A percentile compares a stretch with the other conserved stretches of the same genome.
phyloP scores from a whole-genome alignment of 2,329 filamentous ascomycete genomes.

The Didymella pomorum region DNA sequence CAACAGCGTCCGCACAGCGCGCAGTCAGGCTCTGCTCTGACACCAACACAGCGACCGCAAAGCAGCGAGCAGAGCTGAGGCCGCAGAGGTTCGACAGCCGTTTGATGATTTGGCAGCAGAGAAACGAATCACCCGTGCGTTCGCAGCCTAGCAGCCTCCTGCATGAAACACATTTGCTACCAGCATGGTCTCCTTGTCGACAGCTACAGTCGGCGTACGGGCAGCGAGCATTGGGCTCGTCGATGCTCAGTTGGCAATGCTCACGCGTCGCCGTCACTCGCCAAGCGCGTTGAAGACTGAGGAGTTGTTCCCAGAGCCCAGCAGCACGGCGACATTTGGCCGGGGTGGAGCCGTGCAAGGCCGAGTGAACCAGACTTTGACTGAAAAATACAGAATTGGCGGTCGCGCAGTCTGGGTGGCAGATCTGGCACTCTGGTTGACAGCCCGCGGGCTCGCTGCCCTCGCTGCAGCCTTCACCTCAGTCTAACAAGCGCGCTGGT shows the following conservation, averaged over 20 bases:
- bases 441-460: constrained; percentile 14
- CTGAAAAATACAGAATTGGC: constrained; percentile 1
- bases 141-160: constrained; percentile 26
- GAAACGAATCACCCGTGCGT: constrained; percentile 32
- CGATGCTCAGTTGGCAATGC: constrained; percentile 4
- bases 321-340: constrained; percentile 34
- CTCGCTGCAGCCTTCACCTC: background rate
- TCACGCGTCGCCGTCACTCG: constrained; percentile 13
- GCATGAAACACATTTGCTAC: constrained; percentile 50
- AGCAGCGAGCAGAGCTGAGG: constrained; percentile 24
- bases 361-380: constrained; percentile 20
- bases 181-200: constrained; percentile 22
- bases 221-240: constrained; percentile 4
- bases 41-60: background rate
- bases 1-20: constrained; percentile 9
- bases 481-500: constrained; percentile 27
- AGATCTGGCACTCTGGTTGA: constrained; percentile 6
- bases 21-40: constrained; percentile 7
- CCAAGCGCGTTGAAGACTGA: constrained; percentile 21
- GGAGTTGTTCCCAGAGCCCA: constrained; percentile 24
- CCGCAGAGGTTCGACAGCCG: constrained; percentile 38
- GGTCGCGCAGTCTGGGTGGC: constrained; percentile 1
- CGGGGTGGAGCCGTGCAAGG: constrained; percentile 33
- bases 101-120: constrained; percentile 48
- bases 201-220: constrained; percentile 5